Base-by-base conservation (phyloP, 1,139 yeast species). In the Debaryomyces coudertii region DNA sequence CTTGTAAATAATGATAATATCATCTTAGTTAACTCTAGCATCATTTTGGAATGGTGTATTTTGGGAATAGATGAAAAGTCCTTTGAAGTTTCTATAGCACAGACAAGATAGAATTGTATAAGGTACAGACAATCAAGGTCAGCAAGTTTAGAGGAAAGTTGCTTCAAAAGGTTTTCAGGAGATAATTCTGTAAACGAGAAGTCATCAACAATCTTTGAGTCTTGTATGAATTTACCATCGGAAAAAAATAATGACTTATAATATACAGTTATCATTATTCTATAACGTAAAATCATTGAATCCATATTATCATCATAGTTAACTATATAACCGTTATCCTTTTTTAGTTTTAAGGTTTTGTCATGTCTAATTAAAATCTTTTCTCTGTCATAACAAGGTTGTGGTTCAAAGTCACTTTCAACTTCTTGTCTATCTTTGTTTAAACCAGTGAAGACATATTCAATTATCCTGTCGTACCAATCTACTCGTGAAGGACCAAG, bases 401-500 rank as follows among this genome's bases (percentile, higher is more conserved):
- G 43, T 0, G 73, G 70, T 5, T 50, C 48, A 18, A 35, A 20
- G 18, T 6, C 4, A 41, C 35, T n/a, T 36, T 34, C 29, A 33
- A 35, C 4, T 12, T 14, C n/a, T 7, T 16, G 50, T 4, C 54
- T 45, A 20, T 20, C 36, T 2, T 47, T 28, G 2, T 56, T 58
- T 15, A 69, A 49, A 2, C 75, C 76, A 40, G 62, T 60, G 43
- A 73, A 64, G 0, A 60, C 52, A 40, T 47, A 58, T 34, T 68
- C 73, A 3, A 62, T 61, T 7, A 65, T 53, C n/a, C 71, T 50
- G 44, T 72, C 77, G 47, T 60, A 65, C 70, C 72, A 65, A 45
- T 64, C 51, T 2, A 37, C 46, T 33, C 54, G 55, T 9, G 47
- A 47, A n/a, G 51, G 47, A 7, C 56, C 55, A 18, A 60, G 46